Percentiles rank a stretch among this genome's conserved stretches.
These are phyloP conservation scores for Beauveria scarabaeidicola DNA, from an alignment of 2,329 filamentous ascomycete species.

Conservation along the genomic window DNA sequence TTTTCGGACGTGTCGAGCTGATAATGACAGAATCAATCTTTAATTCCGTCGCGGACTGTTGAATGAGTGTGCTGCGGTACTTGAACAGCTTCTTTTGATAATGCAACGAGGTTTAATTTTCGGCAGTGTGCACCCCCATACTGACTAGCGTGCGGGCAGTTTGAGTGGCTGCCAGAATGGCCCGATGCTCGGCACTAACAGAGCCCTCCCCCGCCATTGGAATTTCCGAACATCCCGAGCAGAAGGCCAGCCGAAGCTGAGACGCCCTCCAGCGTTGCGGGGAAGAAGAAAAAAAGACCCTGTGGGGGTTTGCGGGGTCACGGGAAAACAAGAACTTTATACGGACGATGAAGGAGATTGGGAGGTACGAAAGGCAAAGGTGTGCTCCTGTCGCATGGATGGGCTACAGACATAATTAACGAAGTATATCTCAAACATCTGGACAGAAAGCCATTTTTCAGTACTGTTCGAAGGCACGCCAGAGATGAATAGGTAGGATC, in stretches of 20 bases:
- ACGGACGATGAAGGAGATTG: background rate
- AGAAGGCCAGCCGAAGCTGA: background rate
- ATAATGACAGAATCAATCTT: background rate
- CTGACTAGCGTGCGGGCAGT: background rate
- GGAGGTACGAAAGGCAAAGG: too few species aligned
- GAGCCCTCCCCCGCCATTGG: background rate
- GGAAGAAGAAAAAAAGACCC: background rate
- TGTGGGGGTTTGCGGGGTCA: constrained; percentile 3
- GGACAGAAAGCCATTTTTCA: too few species aligned
- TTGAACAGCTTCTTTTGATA: background rate
- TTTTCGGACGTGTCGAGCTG: background rate
- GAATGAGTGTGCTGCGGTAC: background rate
- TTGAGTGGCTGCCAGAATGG: background rate
- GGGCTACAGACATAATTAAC: too few species aligned
- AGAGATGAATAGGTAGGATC: too few species aligned
- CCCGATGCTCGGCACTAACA: background rate
- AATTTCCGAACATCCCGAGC: constrained; percentile 11
- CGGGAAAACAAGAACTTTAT: background rate
- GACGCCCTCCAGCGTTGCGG: background rate
- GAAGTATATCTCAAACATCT: too few species aligned
- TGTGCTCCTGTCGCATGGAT: too few species aligned
- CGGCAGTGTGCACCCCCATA: background rate
- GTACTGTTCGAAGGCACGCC: too few species aligned
- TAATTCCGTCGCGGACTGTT: background rate
- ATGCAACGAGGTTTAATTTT: constrained; percentile 2